phyloP scores from a whole-genome alignment of 306 rosid species.

The Acmispon strigosus region DNA sequence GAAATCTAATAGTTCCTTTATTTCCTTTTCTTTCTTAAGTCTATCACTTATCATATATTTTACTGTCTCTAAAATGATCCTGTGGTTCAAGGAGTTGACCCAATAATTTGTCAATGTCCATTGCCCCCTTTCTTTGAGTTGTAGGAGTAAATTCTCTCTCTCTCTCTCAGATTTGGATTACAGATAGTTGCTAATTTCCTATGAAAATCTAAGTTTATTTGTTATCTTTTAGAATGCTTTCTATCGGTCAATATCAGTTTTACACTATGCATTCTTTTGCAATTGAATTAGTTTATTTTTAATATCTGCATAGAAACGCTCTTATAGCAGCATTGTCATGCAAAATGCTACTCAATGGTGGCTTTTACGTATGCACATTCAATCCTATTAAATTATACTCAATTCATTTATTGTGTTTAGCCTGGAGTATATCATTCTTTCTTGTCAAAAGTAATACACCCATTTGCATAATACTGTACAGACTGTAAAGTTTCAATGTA shows the following conservation, averaged over 20 bases:
- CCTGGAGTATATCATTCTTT: background rate
- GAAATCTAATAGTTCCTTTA: conserved; percentile 12
- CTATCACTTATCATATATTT: conserved; percentile 17
- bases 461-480: background rate
- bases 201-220: background rate
- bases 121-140: background rate
- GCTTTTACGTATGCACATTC: background rate
- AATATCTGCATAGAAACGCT: background rate
- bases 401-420: background rate
- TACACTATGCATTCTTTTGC: background rate
- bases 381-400: background rate
- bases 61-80: background rate
- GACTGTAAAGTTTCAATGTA: background rate
- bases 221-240: background rate
- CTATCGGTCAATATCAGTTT: background rate
- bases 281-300: background rate
- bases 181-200: too few species aligned
- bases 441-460: background rate
- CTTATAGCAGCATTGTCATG: background rate
- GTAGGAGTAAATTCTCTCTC: background rate
- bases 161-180: background rate
- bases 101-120: background rate
- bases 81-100: background rate
- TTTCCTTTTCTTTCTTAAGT: background rate
- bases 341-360: background rate